These are phyloP conservation scores for Vigna trinervia DNA, from an alignment of 306 rosid genomes.

Conservation along the genomic window DNA sequence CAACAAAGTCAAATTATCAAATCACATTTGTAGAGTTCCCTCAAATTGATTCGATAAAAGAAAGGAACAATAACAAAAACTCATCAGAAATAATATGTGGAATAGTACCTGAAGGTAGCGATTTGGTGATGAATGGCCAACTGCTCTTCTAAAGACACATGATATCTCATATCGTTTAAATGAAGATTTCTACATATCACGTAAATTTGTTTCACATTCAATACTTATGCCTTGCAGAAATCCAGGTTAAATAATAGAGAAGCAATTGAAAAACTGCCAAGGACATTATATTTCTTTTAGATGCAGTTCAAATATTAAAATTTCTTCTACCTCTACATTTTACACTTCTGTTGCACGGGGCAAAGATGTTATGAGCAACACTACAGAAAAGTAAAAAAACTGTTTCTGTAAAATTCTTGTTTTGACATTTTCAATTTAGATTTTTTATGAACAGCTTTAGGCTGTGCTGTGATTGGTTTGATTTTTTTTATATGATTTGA, in stretches of 20 bases:
- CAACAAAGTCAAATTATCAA: conserved; percentile 5
- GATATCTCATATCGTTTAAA: conserved; percentile 91
- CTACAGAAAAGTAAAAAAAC: background rate
- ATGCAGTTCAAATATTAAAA: conserved; percentile 8
- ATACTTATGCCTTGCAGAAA: conserved; percentile 35
- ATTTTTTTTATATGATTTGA: conserved; percentile 6
- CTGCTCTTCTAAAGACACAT: conserved; percentile 79
- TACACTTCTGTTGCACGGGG: background rate
- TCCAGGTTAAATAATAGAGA: conserved; percentile 39
- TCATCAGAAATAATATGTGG: conserved; percentile 23
- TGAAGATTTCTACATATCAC: conserved; percentile 74
- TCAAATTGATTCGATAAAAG: conserved; percentile 15
- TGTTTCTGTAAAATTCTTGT: conserved; percentile 1
- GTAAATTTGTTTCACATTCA: conserved; percentile 38
- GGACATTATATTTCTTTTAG: conserved; percentile 32
- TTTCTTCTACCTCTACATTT: conserved; percentile 29
- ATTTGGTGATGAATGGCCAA: conserved; percentile 96
- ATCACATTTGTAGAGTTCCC: conserved; percentile 2
- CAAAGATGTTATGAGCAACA: conserved; percentile 23
- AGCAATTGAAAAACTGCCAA: conserved; percentile 31
- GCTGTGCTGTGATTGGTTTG: background rate
- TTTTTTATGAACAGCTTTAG: conserved; percentile 24
- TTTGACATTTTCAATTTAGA: conserved; percentile 26
- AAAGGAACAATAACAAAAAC: conserved; percentile 23
- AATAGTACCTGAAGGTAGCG: conserved; percentile 85